Conservation (phyloP, 768 basidiomycete genomes). For the Lactarius psammicola region DNA sequence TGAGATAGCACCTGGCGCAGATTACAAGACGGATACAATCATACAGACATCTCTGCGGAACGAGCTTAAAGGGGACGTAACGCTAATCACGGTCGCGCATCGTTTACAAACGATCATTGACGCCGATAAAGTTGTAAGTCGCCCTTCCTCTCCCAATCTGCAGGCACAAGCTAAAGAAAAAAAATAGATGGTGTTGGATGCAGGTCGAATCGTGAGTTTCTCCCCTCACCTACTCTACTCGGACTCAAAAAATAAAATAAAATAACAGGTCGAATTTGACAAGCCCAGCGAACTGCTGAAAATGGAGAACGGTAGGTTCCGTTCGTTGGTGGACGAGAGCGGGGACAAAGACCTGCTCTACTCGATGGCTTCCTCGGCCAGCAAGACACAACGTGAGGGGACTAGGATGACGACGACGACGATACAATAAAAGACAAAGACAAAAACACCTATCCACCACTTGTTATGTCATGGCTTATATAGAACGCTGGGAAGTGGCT, state of each 20-base stretch:
- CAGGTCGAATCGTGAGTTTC: conserved; percentile 40
- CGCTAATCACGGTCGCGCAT: conserved; percentile 59
- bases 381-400: no score
- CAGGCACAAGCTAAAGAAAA: no score
- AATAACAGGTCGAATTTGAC: conserved; percentile 45
- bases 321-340: conserved; percentile 41
- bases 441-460: no score
- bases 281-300: conserved; percentile 42
- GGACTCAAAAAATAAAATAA: not conserved
- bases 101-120: conserved; percentile 61
- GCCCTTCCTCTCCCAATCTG: not conserved
- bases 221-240: not conserved
- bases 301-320: conserved; percentile 38
- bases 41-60: conserved; percentile 57
- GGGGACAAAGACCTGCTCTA: conserved; percentile 40
- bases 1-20: conserved; percentile 30
- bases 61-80: conserved; percentile 43
- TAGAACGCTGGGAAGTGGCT: no score
- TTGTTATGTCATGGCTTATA: no score
- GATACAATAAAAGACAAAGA: no score
- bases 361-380: conserved; percentile 28
- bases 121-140: conserved; percentile 53
- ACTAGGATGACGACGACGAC: no score
- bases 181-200: conserved; percentile 44
- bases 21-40: conserved; percentile 54